Conservation (phyloP, 2,329 filamentous ascomycete genomes). For the Neonectria sp. region DNA sequence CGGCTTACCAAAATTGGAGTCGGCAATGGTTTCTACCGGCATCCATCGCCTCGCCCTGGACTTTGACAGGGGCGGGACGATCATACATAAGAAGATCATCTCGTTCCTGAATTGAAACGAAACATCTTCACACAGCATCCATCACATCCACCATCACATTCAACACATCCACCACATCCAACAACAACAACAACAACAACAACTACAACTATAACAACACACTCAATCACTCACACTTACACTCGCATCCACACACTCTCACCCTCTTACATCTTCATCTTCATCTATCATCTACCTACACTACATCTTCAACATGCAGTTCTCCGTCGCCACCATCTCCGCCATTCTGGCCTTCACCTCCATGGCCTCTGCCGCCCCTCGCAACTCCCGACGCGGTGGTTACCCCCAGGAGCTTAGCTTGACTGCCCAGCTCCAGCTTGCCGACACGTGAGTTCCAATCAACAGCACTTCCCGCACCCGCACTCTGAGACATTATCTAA, state of each 20-base stretch:
- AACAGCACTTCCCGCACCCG: background rate
- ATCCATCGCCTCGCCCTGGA: background rate
- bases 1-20: background rate
- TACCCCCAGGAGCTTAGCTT: constrained; percentile 46
- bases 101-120: background rate
- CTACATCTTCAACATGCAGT: constrained; percentile 53
- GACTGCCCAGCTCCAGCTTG: constrained; percentile 56
- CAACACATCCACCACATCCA: no score
- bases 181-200: no score
- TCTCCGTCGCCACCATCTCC: constrained; percentile 50
- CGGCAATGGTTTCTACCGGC: no score
- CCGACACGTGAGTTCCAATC: constrained; percentile 53
- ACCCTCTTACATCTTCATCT: background rate
- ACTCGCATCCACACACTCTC: background rate
- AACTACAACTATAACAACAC: background rate
- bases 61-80: background rate
- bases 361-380: constrained; percentile 46
- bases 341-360: constrained; percentile 58
- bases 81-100: background rate
- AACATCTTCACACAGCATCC: constrained; percentile 8
- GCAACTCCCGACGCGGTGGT: constrained; percentile 29
- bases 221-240: background rate
- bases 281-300: background rate
- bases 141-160: background rate
- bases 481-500: constrained; percentile 32